Conservation (phyloP, 2,329 filamentous ascomycete species). For the Chalaropsis ovoidea region DNA sequence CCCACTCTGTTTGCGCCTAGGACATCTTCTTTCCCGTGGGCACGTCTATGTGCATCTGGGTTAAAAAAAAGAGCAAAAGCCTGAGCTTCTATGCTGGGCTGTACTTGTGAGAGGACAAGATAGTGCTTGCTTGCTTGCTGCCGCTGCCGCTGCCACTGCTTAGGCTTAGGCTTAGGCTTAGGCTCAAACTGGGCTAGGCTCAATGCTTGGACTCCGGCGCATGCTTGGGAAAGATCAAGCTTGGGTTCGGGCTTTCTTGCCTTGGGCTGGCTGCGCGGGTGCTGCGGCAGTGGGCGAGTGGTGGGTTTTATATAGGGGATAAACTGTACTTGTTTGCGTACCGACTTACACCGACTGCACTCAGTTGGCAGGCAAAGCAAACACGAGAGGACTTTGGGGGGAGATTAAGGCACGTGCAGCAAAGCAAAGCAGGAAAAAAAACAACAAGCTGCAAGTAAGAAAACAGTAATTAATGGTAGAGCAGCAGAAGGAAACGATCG, state of each 20-base stretch:
- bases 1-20: too few relatives aligned
- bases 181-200: not conserved
- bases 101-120: not conserved
- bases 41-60: too few relatives aligned
- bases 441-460: too few relatives aligned
- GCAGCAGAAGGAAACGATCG: too few relatives aligned
- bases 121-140: too few relatives aligned
- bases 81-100: too few relatives aligned
- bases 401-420: slow-evolving; percentile 2
- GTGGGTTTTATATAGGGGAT: not conserved
- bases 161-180: not conserved
- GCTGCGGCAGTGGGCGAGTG: not conserved
- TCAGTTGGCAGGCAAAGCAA: too few relatives aligned
- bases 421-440: not conserved
- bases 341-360: too few relatives aligned
- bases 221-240: not conserved
- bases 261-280: not conserved
- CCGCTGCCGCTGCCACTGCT: not conserved
- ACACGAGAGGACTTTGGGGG: not conserved
- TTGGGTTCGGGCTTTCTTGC: not conserved
- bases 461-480: too few relatives aligned
- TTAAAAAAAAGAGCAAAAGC: too few relatives aligned
- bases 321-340: too few relatives aligned
- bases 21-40: too few relatives aligned
- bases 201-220: not conserved